Conservation (phyloP, 345 rosid species). For the Stellera chamaejasme region DNA sequence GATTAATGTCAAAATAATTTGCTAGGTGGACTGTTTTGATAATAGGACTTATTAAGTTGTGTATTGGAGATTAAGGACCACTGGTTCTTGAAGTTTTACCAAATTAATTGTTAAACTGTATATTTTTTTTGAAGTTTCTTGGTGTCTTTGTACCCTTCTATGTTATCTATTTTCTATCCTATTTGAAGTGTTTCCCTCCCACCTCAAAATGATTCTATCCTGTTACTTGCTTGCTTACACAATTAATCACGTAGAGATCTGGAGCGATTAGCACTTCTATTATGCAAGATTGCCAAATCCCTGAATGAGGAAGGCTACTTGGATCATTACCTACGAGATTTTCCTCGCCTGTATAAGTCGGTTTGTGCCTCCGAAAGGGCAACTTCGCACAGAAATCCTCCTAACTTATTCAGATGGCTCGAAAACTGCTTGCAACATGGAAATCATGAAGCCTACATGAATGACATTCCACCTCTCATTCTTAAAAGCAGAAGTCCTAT, state of each 20-base stretch:
- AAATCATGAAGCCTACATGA: conserved; percentile 35
- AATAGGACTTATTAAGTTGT: no score
- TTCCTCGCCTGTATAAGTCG: conserved; percentile 53
- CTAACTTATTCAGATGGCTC: conserved; percentile 84
- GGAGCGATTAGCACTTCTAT: conserved; percentile 62
- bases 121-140: no score
- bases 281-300: conserved; percentile 60
- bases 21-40: no score
- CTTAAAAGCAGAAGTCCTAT: conserved; percentile 56
- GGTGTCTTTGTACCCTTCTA: no score
- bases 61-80: no score
- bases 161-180: no score
- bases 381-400: conserved; percentile 49
- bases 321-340: conserved; percentile 89
- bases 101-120: no score
- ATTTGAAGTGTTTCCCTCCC: no score
- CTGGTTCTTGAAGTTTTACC: no score
- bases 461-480: conserved; percentile 72
- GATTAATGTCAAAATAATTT: no score
- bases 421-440: conserved; percentile 70
- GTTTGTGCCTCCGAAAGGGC: conserved; percentile 24
- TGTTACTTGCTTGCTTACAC: not conserved
- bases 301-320: conserved; percentile 67
- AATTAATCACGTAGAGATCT: conserved; percentile 54
- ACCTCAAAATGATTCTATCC: no score